These are phyloP conservation scores for Suhomyces taliae DNA, from an alignment of 1,139 yeast species.

Conservation along the genomic window DNA sequence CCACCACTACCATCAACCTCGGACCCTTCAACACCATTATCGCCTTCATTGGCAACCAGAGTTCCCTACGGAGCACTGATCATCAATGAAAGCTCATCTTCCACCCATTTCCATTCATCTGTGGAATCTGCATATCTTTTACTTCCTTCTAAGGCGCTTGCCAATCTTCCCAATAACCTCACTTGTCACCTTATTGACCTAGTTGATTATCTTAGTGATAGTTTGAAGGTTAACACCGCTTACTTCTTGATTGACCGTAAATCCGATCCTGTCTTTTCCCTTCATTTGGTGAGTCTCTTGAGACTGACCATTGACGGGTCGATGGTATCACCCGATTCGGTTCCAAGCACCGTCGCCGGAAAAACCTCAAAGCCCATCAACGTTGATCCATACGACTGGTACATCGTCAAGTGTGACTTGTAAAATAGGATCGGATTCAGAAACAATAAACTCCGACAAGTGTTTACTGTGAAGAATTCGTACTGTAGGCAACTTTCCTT, in stretches of 20 bases:
- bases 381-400: conserved; percentile 8
- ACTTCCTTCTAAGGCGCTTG: background rate
- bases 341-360: background rate
- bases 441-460: background rate
- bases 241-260: conserved; percentile 7
- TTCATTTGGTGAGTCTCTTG: conserved; percentile 5
- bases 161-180: conserved; percentile 4
- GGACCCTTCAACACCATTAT: background rate
- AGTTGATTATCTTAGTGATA: conserved; percentile 6
- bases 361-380: background rate
- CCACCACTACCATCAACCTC: background rate
- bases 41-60: background rate
- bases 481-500: too few relatives aligned
- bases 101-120: background rate
- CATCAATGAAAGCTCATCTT: background rate
- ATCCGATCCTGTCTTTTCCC: conserved; percentile 1
- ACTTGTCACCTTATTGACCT: conserved; percentile 3
- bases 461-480: too few relatives aligned
- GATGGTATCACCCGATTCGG: conserved; percentile 2
- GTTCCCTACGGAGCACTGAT: background rate
- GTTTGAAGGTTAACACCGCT: conserved; percentile 2
- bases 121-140: conserved; percentile 2
- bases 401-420: conserved; percentile 2
- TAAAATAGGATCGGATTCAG: background rate
- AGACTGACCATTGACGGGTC: conserved; percentile 5